Percentiles rank a stretch among this genome's conserved stretches.
Conservation (phyloP, 306 rosid genomes). For the Cyclanthera cordifolia region DNA sequence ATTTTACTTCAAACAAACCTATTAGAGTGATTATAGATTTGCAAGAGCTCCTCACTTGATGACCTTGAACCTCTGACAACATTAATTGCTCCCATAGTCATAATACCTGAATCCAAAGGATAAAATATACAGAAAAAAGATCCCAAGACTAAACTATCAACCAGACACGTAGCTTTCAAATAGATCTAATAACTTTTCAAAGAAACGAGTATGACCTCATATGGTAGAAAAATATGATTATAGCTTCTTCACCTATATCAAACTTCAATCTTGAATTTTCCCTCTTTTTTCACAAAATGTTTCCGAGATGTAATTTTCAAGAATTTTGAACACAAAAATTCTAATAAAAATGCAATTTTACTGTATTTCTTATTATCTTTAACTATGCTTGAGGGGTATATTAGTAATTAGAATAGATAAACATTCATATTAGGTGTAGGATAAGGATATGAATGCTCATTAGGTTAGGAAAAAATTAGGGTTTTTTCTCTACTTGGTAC, state of each 20-base stretch:
- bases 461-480: too few relatives aligned
- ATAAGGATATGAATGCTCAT: too few relatives aligned
- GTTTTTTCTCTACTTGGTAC: too few relatives aligned
- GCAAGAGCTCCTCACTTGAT: conserved; percentile 62
- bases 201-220: neutral
- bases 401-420: too few relatives aligned
- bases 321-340: neutral
- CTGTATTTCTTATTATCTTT: neutral
- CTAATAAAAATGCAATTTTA: neutral
- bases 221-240: neutral
- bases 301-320: neutral
- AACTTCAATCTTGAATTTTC: neutral
- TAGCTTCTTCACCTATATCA: neutral
- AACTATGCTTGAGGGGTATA: too few relatives aligned
- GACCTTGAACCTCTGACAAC: conserved; percentile 97
- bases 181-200: neutral
- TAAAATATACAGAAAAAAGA: neutral
- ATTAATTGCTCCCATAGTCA: conserved; percentile 87
- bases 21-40: conserved; percentile 78
- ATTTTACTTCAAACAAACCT: conserved; percentile 32
- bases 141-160: neutral
- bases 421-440: too few relatives aligned
- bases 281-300: neutral
- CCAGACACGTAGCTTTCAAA: neutral
- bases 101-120: conserved; percentile 54